These are phyloP conservation scores for Chaetomium tenue DNA, from an alignment of 495 filamentous ascomycete genomes.

Conservation along the genomic window DNA sequence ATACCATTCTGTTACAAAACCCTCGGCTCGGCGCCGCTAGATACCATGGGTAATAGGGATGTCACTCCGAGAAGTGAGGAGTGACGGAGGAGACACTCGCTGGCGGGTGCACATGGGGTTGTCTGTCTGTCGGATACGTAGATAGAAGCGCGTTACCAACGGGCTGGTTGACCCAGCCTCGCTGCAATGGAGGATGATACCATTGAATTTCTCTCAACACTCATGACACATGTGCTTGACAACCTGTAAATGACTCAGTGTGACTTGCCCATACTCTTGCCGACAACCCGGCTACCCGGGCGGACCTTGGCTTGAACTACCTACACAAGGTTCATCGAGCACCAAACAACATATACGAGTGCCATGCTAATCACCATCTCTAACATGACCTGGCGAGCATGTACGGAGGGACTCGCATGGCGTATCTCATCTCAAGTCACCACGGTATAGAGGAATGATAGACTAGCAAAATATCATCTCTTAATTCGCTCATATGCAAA, in stretches of 20 bases:
- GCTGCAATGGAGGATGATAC: neutral
- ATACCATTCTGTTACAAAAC: conserved; percentile 1
- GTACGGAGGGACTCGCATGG: too few species aligned
- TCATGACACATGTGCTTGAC: neutral
- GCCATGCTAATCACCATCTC: too few species aligned
- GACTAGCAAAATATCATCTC: neutral
- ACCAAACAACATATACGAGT: too few species aligned
- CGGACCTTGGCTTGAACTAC: neutral
- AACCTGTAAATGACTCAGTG: neutral
- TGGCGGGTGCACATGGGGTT: neutral
- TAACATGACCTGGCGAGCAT: too few species aligned
- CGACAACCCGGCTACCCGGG: too few species aligned
- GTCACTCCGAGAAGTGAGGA: neutral
- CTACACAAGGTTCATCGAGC: too few species aligned
- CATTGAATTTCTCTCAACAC: neutral
- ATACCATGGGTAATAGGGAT: neutral
- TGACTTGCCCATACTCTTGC: neutral
- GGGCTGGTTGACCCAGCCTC: neutral
- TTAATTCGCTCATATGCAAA: neutral
- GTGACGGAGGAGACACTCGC: neutral
- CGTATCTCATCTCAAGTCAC: neutral
- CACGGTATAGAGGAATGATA: neutral
- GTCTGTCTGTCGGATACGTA: neutral
- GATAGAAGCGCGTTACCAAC: neutral
- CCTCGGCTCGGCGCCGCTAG: neutral